phyloP scores from a whole-genome alignment of 2,329 filamentous ascomycete genomes.

The Fusarium papillatum region DNA sequence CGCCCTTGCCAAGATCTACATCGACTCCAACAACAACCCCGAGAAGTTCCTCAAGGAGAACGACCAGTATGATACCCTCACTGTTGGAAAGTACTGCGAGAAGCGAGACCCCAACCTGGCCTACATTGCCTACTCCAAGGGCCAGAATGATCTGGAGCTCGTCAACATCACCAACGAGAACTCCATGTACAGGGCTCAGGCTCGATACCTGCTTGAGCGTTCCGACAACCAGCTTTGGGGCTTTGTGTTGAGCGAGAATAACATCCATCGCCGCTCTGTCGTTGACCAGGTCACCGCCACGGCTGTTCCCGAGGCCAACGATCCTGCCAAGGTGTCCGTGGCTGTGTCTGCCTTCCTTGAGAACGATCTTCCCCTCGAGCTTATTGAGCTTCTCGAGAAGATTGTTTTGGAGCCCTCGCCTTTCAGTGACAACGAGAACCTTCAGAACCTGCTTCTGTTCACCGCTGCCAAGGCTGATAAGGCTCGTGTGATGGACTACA shows the following conservation, averaged over 20 bases:
- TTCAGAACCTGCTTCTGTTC: constrained; percentile 96
- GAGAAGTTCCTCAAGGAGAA: constrained; percentile 99
- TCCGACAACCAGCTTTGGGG: constrained; percentile 92
- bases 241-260: constrained; percentile 96
- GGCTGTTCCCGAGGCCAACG: constrained; percentile 91
- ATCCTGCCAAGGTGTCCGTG: constrained; percentile 94
- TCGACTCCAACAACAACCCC: constrained; percentile 97
- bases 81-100: constrained; percentile 97
- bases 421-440: constrained; percentile 96
- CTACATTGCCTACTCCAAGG: constrained; percentile 95
- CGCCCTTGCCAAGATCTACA: constrained; percentile 98
- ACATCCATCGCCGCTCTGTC: constrained; percentile 92
- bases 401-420: constrained; percentile 99
- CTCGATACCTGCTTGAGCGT: constrained; percentile 92
- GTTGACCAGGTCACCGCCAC: constrained; percentile 97
- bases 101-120: constrained; percentile 97
- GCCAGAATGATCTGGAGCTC: constrained; percentile 96
- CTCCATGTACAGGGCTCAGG: constrained; percentile 99
- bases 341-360: constrained; percentile 94
- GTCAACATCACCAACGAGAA: constrained; percentile 99
- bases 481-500: constrained; percentile 94
- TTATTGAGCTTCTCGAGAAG: constrained; percentile 98
- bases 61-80: constrained; percentile 93
- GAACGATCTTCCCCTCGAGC: constrained; percentile 90
- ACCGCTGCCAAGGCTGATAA: constrained; percentile 98